A percentile compares a stretch with the other conserved stretches of the same genome.
Evolutionary conservation across 2,329 filamentous ascomycete species (phyloP).

Genomic region (Microcera coccophila): DNA sequence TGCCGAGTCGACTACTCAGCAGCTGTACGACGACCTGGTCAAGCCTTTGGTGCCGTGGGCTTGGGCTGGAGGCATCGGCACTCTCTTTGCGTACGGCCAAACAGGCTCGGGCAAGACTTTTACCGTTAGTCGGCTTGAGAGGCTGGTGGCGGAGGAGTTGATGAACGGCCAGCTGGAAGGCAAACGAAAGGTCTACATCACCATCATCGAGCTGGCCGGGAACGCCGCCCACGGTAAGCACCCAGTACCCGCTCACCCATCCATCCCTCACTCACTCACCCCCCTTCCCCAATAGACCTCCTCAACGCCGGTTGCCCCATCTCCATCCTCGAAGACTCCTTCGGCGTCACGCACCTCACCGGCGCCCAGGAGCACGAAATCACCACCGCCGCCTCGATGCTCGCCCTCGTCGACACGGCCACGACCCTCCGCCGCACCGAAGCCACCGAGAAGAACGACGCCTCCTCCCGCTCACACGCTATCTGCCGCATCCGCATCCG

Average conservation of each 20-base stretch:
- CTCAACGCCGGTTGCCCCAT: constrained; percentile 40
- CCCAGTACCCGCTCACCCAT: no score
- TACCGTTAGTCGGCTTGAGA: constrained; percentile 41
- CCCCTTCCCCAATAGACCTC: constrained; percentile 35
- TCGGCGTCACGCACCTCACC: constrained; percentile 41
- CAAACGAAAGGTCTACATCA: constrained; percentile 32
- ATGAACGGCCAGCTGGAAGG: constrained; percentile 26
- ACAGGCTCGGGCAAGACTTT: constrained; percentile 48
- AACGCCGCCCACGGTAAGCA: constrained; percentile 31
- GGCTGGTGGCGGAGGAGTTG: constrained; percentile 36
- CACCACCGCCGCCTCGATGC: constrained; percentile 25
- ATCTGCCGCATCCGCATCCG: constrained; percentile 45
- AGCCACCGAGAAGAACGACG: constrained; percentile 43
- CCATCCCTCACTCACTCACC: no score
- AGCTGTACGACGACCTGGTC: constrained; percentile 40
- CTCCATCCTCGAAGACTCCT: constrained; percentile 44
- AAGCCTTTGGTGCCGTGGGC: constrained; percentile 42
- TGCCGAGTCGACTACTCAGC: constrained; percentile 32
- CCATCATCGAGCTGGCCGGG: constrained; percentile 39
- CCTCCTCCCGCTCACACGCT: constrained; percentile 46
- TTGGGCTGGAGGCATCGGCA: constrained; percentile 45
- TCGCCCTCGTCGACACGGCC: constrained; percentile 35
- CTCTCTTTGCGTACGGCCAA: constrained; percentile 48
- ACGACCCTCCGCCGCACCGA: constrained; percentile 40
- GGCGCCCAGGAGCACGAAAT: constrained; percentile 40